These are phyloP conservation scores for Mucor indicus DNA, from an alignment of 371 early-diverging fungal species.

Conservation along the genomic window DNA sequence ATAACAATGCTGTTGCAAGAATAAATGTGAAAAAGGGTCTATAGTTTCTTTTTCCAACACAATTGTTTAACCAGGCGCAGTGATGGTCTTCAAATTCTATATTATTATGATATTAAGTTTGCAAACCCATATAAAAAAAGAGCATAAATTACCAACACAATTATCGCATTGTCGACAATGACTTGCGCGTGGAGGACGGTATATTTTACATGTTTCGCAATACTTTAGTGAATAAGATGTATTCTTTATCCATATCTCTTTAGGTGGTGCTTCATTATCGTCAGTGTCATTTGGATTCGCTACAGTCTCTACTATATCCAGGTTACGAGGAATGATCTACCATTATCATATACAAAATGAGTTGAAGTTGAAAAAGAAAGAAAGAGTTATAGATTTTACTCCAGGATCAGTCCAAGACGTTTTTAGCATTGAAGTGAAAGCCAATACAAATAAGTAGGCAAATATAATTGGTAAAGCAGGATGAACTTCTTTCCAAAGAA, in stretches of 20 bases:
- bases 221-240: constrained; percentile 72
- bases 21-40: constrained; percentile 80
- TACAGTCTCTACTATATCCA: constrained; percentile 56
- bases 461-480: constrained; percentile 73
- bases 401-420: constrained; percentile 93
- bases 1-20: constrained; percentile 46
- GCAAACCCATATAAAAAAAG: too few species aligned
- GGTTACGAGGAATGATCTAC: constrained; percentile 71
- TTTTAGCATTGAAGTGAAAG: constrained; percentile 73
- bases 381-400: too few species aligned
- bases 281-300: constrained; percentile 5
- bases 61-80: constrained; percentile 94
- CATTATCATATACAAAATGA: too few species aligned
- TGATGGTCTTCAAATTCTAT: constrained; percentile 85
- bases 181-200: constrained; percentile 83
- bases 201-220: constrained; percentile 86
- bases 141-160: constrained; percentile 76
- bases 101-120: background rate
- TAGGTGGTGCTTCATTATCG: constrained; percentile 40
- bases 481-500: constrained; percentile 58
- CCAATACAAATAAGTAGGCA: constrained; percentile 66
- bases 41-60: constrained; percentile 91
- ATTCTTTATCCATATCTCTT: constrained; percentile 65
- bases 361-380: too few species aligned
- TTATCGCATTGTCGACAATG: constrained; percentile 90